Evolutionary conservation across 352 stramenopile species (phyloP), one percentile per base, ranked within the genome.

Genomic region (Globisporangium paroecandrum): DNA sequence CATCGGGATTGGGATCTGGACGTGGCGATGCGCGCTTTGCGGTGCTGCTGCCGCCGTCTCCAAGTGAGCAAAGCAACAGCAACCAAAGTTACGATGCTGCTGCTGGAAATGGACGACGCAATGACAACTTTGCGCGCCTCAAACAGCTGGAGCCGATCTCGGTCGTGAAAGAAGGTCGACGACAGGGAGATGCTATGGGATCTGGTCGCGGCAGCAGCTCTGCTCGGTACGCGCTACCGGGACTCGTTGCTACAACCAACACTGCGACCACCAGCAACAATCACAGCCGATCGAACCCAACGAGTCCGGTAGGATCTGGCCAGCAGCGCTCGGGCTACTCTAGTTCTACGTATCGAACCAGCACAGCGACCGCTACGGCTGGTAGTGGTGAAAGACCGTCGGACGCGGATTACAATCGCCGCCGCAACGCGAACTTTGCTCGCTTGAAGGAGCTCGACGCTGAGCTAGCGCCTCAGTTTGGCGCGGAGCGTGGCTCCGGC

Each of bases 361-460:
- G 8, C 10, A 10, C 7, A 9, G 34, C 58, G 24, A 29, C 18
- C 12, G 4, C 36, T 55, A 27, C 24, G 12, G 18, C 32, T 47
- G 34, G 1, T 24, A 27, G 25, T 58, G 55, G 55, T 20, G 55
- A 46, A 13, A 43, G 55, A 61, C 18, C 20, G 38, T 64, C 59
- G 1, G 41, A 66, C 1, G 8, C 24, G 0, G 62, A 68, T 22
- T 55, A 55, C 36, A 43, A 68, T n/a, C 38, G 62, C 10, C 54
- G 34, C 24, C 62, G 62, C 53, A 53, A 38, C 3, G 51, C 34
- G 18, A 68, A 68, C 9, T 62, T 68, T 20, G 62, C 62, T 2
- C 62, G 25, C 51, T 20, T 62, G 51, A 62, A 68, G 34, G 62
- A 68, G 20, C 62, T 68, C 18, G 62, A 68, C 22, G 36, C 51